Evolutionary conservation across 345 rosid genomes (phyloP).

Genomic region (Hibiscus syriacus): DNA sequence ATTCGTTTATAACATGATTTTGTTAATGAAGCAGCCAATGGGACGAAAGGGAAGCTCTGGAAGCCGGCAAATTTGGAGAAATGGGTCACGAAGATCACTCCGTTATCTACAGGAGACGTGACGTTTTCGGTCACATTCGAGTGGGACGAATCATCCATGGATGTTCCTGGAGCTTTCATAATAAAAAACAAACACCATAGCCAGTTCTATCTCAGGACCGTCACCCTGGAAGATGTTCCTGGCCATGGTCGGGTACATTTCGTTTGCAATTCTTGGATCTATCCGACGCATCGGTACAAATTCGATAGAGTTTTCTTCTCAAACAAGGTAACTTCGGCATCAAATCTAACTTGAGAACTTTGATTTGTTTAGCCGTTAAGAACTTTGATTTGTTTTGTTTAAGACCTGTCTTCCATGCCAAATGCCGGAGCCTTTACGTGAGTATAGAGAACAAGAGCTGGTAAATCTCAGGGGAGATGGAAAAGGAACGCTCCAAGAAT

Average conservation of each 20-base stretch:
- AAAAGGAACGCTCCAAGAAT: constrained; percentile 50
- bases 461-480: constrained; percentile 55
- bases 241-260: constrained; percentile 54
- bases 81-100: constrained; percentile 27
- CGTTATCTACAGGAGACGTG: constrained; percentile 36
- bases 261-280: constrained; percentile 90
- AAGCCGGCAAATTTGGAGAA: constrained; percentile 48
- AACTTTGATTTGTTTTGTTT: constrained; percentile 1
- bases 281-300: constrained; percentile 71
- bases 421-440: constrained; percentile 59
- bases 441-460: constrained; percentile 64
- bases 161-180: constrained; percentile 71
- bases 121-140: constrained; percentile 46
- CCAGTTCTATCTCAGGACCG: constrained; percentile 60
- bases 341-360: too few relatives aligned
- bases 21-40: too few relatives aligned
- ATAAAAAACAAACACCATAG: constrained; percentile 49
- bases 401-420: constrained; percentile 83
- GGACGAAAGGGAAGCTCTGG: constrained; percentile 34
- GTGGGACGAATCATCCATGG: constrained; percentile 47
- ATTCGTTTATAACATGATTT: not conserved
- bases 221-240: constrained; percentile 53
- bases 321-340: constrained; percentile 51
- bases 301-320: constrained; percentile 76
- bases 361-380: too few relatives aligned